A percentile compares a stretch with the other conserved stretches of the same genome.
phyloP scores from a whole-genome alignment of 1,139 yeast species.

The Wickerhamomyces sp. region DNA sequence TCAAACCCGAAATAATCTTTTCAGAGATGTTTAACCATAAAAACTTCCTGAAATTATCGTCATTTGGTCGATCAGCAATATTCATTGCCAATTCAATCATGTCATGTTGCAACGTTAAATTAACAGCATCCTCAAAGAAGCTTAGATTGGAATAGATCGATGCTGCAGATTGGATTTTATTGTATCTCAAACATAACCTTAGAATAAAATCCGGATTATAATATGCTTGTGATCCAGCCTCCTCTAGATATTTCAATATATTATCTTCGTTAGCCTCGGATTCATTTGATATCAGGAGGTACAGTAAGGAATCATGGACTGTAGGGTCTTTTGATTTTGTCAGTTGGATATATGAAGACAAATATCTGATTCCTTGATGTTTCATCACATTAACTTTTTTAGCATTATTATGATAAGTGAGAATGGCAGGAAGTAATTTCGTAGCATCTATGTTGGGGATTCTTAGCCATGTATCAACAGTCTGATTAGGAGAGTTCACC shows the following conservation, averaged over 20 bases:
- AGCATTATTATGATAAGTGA: constrained; percentile 50
- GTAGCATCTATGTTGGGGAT: constrained; percentile 27
- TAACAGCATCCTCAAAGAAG: constrained; percentile 76
- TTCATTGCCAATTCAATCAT: constrained; percentile 57
- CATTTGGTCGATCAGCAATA: constrained; percentile 51
- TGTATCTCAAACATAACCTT: constrained; percentile 62
- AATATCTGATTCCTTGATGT: constrained; percentile 64
- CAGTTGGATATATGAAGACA: constrained; percentile 57
- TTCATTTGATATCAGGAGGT: constrained; percentile 62
- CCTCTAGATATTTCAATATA: constrained; percentile 46
- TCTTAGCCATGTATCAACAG: constrained; percentile 79
- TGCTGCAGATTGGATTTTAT: constrained; percentile 62
- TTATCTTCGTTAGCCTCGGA: constrained; percentile 33
- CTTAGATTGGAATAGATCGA: constrained; percentile 63
- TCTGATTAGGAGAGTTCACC: constrained; percentile 61
- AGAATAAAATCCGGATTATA: constrained; percentile 74
- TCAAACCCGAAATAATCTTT: constrained; percentile 40
- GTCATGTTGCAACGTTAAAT: constrained; percentile 61
- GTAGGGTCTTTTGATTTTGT: constrained; percentile 43
- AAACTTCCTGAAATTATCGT: constrained; percentile 51
- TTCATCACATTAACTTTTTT: constrained; percentile 31
- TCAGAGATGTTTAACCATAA: constrained; percentile 72
- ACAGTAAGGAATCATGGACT: constrained; percentile 69
- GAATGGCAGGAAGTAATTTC: constrained; percentile 68
- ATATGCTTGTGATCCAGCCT: constrained; percentile 26